Evolutionary conservation across 345 rosid species (phyloP).

Genomic region (Toxicodendron radicans): DNA sequence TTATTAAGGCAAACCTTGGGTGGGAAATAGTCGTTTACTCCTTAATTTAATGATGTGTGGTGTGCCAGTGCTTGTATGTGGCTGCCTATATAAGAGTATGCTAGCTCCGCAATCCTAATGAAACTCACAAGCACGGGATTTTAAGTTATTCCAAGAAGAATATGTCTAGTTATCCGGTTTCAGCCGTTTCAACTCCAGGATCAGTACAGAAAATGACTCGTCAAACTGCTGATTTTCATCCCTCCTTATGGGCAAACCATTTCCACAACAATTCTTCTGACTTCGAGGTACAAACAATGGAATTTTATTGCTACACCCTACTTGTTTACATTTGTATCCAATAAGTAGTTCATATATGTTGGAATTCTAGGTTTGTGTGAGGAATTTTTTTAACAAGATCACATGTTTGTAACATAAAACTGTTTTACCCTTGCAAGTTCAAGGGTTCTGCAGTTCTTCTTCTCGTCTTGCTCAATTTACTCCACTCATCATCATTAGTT

Average conservation of each 20-base stretch:
- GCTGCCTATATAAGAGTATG: too few species aligned
- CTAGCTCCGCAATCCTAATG: too few species aligned
- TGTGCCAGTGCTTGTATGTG: too few species aligned
- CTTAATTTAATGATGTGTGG: too few species aligned
- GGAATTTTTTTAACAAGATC: constrained; percentile 9
- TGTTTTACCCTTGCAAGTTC: constrained; percentile 18
- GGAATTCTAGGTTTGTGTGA: not conserved
- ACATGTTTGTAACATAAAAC: constrained; percentile 24
- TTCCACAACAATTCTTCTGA: not conserved
- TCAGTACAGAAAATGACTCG: not conserved
- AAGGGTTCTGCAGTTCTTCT: constrained; percentile 12
- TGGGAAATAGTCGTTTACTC: too few species aligned
- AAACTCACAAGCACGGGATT: too few species aligned
- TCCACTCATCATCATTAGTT: not conserved
- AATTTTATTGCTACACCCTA: too few species aligned
- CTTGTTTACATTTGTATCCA: too few species aligned
- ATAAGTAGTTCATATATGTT: not conserved
- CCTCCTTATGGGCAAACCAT: not conserved
- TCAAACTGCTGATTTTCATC: not conserved
- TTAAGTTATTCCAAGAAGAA: too few species aligned
- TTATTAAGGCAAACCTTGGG: too few species aligned
- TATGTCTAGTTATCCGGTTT: not conserved
- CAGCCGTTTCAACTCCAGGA: not conserved
- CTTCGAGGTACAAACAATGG: not conserved
- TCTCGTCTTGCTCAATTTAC: not conserved